Percentiles rank a stretch among this genome's conserved stretches.
These are phyloP conservation scores for Tritrichomonas foetus DNA, from an alignment of 208 protist genomes.

Conservation along the genomic window DNA sequence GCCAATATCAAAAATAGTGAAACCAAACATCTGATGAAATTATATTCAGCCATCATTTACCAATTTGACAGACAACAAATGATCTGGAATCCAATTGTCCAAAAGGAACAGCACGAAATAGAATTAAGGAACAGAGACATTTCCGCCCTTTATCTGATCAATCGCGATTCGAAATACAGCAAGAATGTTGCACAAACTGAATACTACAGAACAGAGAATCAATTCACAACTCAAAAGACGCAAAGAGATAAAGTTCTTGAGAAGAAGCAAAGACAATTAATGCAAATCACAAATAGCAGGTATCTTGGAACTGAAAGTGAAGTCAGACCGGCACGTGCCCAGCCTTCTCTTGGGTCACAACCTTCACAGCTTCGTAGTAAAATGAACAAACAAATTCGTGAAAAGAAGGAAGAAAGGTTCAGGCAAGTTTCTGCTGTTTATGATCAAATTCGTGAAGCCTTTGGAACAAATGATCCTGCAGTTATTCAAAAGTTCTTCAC, in stretches of 20 bases:
- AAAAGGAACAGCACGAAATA: background rate
- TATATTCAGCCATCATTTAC: background rate
- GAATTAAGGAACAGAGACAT: background rate
- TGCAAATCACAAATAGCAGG: background rate
- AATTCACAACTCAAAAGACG: background rate
- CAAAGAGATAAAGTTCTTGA: background rate
- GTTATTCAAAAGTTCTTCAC: background rate
- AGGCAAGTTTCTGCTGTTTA: background rate
- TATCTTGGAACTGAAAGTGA: background rate
- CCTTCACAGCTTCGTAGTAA: background rate
- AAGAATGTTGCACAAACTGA: background rate
- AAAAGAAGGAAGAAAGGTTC: background rate
- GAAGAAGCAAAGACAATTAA: background rate
- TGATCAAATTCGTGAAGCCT: background rate
- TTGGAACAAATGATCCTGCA: conserved; percentile 16
- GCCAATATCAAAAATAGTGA: conserved; percentile 2
- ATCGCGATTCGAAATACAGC: background rate
- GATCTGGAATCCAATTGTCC: background rate
- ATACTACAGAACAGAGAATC: background rate
- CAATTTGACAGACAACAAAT: conserved; percentile 35
- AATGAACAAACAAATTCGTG: background rate
- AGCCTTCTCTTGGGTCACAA: background rate
- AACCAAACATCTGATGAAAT: background rate
- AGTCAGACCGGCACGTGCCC: background rate
- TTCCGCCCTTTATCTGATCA: background rate